Percentiles rank a stretch among this genome's conserved stretches.
These are phyloP conservation scores for Auriscalpium vulgare DNA, from an alignment of 768 basidiomycete species.

Conservation along the genomic window DNA sequence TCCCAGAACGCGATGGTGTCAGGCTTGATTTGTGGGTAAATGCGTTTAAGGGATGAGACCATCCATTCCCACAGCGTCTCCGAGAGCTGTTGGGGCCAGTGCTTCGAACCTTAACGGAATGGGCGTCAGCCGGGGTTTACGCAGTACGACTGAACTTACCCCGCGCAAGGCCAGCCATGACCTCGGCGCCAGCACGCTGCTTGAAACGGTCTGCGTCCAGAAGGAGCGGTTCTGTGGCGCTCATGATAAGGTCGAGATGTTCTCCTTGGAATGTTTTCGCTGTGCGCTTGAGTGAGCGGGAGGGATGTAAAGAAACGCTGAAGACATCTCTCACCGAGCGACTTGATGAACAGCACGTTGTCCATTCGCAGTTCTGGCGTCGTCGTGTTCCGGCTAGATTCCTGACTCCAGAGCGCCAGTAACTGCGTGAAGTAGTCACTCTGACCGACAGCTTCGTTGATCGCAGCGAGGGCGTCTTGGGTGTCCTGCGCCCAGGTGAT, in stretches of 20 bases:
- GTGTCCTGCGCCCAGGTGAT: constrained; percentile 51
- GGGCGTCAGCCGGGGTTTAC: neutral
- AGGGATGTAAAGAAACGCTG: neutral
- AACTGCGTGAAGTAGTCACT: constrained; percentile 55
- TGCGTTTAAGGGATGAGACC: constrained; percentile 45
- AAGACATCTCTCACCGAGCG: constrained; percentile 32
- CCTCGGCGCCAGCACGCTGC: constrained; percentile 72
- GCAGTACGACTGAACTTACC: constrained; percentile 34
- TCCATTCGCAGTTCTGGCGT: constrained; percentile 51
- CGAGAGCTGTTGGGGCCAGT: constrained; percentile 57
- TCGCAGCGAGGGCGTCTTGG: constrained; percentile 39
- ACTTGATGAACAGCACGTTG: constrained; percentile 40
- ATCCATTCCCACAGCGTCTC: constrained; percentile 70
- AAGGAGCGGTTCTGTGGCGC: constrained; percentile 52
- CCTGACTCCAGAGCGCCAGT: constrained; percentile 68
- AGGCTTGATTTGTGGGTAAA: constrained; percentile 73
- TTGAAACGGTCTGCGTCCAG: constrained; percentile 72
- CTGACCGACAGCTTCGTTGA: constrained; percentile 38
- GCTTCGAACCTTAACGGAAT: constrained; percentile 58
- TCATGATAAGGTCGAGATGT: constrained; percentile 43
- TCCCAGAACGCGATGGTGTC: constrained; percentile 80
- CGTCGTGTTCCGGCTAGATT: constrained; percentile 51
- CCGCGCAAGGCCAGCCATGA: constrained; percentile 66
- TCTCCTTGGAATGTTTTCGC: constrained; percentile 59
- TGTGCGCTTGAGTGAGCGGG: constrained; percentile 22